phyloP scores from a whole-genome alignment of 1,284 basidiomycete species.

The Singerocomus rubriflavus region DNA sequence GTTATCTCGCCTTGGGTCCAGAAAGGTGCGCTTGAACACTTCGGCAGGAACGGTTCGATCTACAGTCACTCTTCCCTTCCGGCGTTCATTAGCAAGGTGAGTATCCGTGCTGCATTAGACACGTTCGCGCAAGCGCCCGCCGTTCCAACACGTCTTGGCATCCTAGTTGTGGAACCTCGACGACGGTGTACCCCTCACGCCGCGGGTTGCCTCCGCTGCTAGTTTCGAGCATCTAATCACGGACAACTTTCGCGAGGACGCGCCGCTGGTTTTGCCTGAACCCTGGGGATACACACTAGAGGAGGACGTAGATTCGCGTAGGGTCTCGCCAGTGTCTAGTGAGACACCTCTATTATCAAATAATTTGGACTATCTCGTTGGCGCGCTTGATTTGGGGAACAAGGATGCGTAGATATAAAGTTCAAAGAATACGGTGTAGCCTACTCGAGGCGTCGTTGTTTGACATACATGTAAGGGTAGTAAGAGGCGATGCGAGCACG shows the following conservation, averaged over 20 bases:
- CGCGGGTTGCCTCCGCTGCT: slow-evolving; percentile 22
- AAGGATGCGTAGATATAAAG: background rate
- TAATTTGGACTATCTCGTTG: slow-evolving; percentile 1
- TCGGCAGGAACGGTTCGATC: slow-evolving; percentile 7
- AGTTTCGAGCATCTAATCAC: slow-evolving; percentile 26
- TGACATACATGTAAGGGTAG: too few relatives aligned
- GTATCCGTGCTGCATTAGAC: background rate
- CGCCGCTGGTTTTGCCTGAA: slow-evolving; percentile 14
- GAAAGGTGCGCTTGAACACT: slow-evolving; percentile 19
- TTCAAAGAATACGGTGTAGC: too few relatives aligned
- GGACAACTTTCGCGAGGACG: slow-evolving; percentile 19
- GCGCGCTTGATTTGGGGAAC: background rate
- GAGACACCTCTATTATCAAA: background rate
- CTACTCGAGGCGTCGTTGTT: too few relatives aligned
- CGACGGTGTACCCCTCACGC: slow-evolving; percentile 21
- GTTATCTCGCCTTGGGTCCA: slow-evolving; percentile 27
- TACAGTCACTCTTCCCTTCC: slow-evolving; percentile 27
- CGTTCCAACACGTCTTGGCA: background rate
- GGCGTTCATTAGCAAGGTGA: slow-evolving; percentile 22
- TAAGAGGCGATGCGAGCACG: too few relatives aligned
- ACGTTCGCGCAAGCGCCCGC: background rate
- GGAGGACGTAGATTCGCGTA: background rate
- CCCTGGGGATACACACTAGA: slow-evolving; percentile 20
- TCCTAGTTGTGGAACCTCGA: slow-evolving; percentile 27
- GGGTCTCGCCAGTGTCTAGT: background rate